Percentiles rank a stretch among this genome's conserved stretches.
Evolutionary conservation across 2,329 filamentous ascomycete species (phyloP).

Genomic region (Cercospora sesami): DNA sequence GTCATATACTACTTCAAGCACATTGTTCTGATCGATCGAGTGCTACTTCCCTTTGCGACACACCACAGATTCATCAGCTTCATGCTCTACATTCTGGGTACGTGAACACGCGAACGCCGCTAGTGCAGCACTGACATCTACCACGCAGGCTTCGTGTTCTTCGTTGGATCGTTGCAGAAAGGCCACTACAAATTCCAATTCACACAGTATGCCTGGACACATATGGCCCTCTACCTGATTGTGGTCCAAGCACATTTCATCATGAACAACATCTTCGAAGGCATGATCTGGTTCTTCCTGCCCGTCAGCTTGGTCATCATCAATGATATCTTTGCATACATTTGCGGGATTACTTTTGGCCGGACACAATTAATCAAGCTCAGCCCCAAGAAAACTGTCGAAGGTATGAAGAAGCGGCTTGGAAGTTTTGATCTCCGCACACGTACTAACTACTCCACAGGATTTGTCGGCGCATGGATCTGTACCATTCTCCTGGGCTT

Average conservation of each 20-base stretch:
- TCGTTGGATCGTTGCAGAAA: constrained; percentile 90
- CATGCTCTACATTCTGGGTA: constrained; percentile 94
- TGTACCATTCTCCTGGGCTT: constrained; percentile 88
- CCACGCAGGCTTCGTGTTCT: constrained; percentile 85
- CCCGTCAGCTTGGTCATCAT: constrained; percentile 93
- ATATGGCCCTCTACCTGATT: constrained; percentile 98
- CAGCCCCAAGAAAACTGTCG: constrained; percentile 98
- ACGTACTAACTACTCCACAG: constrained; percentile 42
- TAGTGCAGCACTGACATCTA: neutral
- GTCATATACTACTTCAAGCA: constrained; percentile 99
- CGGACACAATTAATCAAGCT: constrained; percentile 96
- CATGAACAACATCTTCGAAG: constrained; percentile 99
- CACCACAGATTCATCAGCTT: constrained; percentile 99
- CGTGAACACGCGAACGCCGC: constrained; percentile 39
- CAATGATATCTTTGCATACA: constrained; percentile 97
- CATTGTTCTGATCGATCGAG: constrained; percentile 90
- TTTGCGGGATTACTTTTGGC: constrained; percentile 95
- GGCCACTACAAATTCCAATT: constrained; percentile 98
- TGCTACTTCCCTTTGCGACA: constrained; percentile 87
- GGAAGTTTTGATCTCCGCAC: neutral
- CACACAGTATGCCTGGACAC: constrained; percentile 98
- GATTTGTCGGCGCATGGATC: constrained; percentile 93
- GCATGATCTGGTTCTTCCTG: constrained; percentile 99
- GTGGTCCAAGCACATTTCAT: constrained; percentile 98
- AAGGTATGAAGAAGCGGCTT: constrained; percentile 45